phyloP scores from a whole-genome alignment of 1,284 basidiomycete species.

The Microbotryomycetes sp. region DNA sequence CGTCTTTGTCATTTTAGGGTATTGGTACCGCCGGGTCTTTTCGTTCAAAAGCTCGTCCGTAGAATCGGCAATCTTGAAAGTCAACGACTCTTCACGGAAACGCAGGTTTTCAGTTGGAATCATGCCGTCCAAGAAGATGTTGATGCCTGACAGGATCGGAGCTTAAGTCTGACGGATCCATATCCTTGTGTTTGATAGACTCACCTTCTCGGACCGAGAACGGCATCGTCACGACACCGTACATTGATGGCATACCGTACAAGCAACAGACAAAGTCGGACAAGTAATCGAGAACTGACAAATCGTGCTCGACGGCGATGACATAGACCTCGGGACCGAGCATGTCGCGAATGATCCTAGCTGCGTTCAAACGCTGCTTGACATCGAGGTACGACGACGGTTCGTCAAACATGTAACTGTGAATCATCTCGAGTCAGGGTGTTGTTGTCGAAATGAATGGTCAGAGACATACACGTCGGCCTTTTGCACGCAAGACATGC shows the following conservation, averaged over 20 bases:
- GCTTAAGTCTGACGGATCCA: no score
- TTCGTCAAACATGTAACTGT: constrained; percentile 92
- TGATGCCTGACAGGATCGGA: constrained; percentile 69
- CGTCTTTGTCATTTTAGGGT: constrained; percentile 92
- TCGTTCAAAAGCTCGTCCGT: constrained; percentile 77
- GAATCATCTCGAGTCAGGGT: no score
- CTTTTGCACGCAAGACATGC: constrained; percentile 81
- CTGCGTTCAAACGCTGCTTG: constrained; percentile 87
- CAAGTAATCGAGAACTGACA: constrained; percentile 91
- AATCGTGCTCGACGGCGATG: constrained; percentile 93
- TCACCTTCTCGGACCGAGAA: constrained; percentile 90
- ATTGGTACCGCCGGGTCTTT: constrained; percentile 76
- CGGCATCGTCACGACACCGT: constrained; percentile 96
- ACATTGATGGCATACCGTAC: constrained; percentile 93
- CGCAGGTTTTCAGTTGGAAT: constrained; percentile 97
- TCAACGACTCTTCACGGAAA: constrained; percentile 86
- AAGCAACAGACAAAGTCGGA: constrained; percentile 95
- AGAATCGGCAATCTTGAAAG: constrained; percentile 93
- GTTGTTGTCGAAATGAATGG: background rate
- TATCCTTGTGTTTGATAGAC: no score
- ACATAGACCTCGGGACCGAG: constrained; percentile 77
- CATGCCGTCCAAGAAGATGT: constrained; percentile 95
- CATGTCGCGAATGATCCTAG: constrained; percentile 84
- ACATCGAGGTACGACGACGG: constrained; percentile 95
- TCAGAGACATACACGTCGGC: constrained; percentile 69